phyloP scores from a whole-genome alignment of 2,329 filamentous ascomycete genomes.

The Exserohilum rostratum region DNA sequence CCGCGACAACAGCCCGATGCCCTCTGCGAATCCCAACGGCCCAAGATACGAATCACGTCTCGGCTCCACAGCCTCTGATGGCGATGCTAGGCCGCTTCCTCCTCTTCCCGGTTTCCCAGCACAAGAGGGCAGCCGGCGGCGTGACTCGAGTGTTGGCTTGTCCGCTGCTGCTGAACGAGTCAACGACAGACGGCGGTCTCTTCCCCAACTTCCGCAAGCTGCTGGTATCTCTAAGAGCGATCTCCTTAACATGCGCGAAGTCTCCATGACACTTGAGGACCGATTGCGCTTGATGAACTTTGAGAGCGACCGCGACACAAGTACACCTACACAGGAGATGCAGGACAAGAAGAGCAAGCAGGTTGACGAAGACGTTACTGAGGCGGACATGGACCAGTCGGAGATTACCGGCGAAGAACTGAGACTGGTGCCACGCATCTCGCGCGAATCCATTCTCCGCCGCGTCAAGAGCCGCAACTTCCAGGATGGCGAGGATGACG shows the following conservation, averaged over 20 bases:
- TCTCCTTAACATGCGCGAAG: conserved; percentile 74
- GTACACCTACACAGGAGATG: conserved; percentile 46
- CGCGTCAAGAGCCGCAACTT: conserved; percentile 74
- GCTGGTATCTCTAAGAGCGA: conserved; percentile 76
- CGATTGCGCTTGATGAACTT: conserved; percentile 88
- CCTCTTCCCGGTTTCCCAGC: conserved; percentile 75
- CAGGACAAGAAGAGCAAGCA: conserved; percentile 31
- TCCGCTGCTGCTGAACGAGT: conserved; percentile 75
- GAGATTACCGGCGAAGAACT: conserved; percentile 57
- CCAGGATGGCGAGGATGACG: conserved; percentile 60
- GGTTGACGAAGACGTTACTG: conserved; percentile 25
- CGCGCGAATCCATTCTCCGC: conserved; percentile 88
- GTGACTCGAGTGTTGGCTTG: conserved; percentile 66
- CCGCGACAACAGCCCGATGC: conserved; percentile 69
- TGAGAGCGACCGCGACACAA: conserved; percentile 56
- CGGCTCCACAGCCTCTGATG: conserved; percentile 77
- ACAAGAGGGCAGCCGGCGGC: conserved; percentile 60
- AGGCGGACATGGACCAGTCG: conserved; percentile 44
- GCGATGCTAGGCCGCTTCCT: conserved; percentile 82
- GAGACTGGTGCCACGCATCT: conserved; percentile 75
- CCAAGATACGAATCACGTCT: conserved; percentile 60
- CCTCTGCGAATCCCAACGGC: conserved; percentile 56
- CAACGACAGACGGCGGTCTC: conserved; percentile 67
- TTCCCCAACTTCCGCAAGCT: conserved; percentile 74
- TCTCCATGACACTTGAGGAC: conserved; percentile 82